phyloP scores from a whole-genome alignment of 331 rosid species.

The Spiraea crenata region DNA sequence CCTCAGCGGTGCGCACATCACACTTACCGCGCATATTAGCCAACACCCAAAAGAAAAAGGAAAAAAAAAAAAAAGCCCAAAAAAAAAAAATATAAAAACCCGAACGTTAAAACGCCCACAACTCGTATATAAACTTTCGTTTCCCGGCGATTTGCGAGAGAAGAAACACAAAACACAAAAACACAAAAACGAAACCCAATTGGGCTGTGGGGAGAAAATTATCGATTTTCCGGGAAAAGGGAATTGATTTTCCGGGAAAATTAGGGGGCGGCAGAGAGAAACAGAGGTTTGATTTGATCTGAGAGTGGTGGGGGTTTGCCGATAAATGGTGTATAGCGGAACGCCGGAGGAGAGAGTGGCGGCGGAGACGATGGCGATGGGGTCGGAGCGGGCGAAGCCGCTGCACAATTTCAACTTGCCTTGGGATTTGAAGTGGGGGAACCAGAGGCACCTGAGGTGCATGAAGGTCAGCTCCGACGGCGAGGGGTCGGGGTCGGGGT shows the following conservation, averaged over 20 bases:
- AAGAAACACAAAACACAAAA: background rate
- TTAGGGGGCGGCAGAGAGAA: background rate
- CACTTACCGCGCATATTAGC: background rate
- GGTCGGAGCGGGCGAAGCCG: conserved; percentile 68
- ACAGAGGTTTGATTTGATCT: conserved; percentile 44
- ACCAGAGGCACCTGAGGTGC: conserved; percentile 72
- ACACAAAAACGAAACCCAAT: background rate
- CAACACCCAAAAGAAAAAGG: background rate
- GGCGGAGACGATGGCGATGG: conserved; percentile 58
- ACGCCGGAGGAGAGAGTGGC: conserved; percentile 27
- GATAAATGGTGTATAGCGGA: conserved; percentile 54
- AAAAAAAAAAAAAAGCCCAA: background rate
- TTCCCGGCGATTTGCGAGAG: conserved; percentile 52
- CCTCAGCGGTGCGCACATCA: background rate
- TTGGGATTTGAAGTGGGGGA: conserved; percentile 80
- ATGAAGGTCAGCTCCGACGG: conserved; percentile 40
- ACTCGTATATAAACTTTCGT: conserved; percentile 41
- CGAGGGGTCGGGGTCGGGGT: background rate
- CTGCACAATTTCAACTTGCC: conserved; percentile 92
- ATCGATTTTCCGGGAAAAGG: background rate
- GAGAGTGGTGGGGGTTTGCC: conserved; percentile 15
- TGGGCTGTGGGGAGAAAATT: background rate
- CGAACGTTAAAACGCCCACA: conserved; percentile 70
- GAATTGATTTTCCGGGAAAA: conserved; percentile 1
- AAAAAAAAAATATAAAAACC: conserved; percentile 1